phyloP scores from a whole-genome alignment of 371 early-diverging fungal species.

The Chytridium lagenaria region DNA sequence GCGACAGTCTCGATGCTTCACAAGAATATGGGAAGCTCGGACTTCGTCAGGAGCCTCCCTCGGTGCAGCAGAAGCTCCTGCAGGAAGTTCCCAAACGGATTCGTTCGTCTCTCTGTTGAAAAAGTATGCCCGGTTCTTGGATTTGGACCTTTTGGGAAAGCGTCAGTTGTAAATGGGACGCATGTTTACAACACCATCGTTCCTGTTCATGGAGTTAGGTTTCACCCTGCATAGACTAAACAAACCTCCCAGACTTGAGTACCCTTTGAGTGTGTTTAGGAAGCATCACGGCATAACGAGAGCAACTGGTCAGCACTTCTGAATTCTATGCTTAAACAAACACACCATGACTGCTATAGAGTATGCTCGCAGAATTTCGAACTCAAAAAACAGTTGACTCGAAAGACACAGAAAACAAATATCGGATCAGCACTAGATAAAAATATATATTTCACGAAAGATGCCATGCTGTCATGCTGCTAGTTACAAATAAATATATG shows the following conservation, averaged over 20 bases:
- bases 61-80: conserved; percentile 34
- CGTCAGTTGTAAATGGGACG: background rate
- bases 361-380: no score
- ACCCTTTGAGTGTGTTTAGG: background rate
- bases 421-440: no score
- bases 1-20: conserved; percentile 87
- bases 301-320: background rate
- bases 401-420: no score
- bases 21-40: conserved; percentile 88
- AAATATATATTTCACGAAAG: no score
- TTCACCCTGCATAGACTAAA: background rate
- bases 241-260: background rate
- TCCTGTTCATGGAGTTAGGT: background rate
- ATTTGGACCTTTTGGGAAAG: conserved; percentile 33
- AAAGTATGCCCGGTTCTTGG: conserved; percentile 76
- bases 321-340: no score
- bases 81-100: conserved; percentile 83
- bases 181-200: background rate
- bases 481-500: no score
- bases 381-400: no score
- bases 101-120: conserved; percentile 83
- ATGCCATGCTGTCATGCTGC: no score
- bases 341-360: no score
- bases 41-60: conserved; percentile 40
- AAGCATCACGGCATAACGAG: background rate